A percentile compares a stretch with the other conserved stretches of the same genome.
Evolutionary conservation across 257 asterid species (phyloP).

Genomic region (Nicotiana noctiflora): DNA sequence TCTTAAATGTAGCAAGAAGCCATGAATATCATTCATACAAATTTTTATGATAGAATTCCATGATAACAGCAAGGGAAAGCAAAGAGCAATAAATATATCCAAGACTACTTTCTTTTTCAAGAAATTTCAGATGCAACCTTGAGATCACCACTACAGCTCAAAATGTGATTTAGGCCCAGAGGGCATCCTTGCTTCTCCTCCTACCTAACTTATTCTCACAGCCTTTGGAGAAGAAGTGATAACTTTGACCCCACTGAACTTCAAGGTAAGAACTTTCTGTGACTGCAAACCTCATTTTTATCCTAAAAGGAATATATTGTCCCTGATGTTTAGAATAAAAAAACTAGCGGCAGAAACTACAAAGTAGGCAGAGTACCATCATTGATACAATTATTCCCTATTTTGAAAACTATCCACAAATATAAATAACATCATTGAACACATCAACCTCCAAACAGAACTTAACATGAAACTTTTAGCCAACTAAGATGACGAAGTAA

Average conservation of each 20-base stretch:
- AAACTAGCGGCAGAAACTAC: background rate
- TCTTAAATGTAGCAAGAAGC: background rate
- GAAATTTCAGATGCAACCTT: background rate
- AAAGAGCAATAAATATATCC: background rate
- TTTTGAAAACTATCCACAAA: background rate
- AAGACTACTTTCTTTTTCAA: background rate
- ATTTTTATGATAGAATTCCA: background rate
- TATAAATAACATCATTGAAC: background rate
- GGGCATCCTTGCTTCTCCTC: background rate
- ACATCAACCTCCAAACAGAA: background rate
- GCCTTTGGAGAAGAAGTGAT: background rate
- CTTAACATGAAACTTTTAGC: background rate
- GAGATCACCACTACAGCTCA: slow-evolving; percentile 1
- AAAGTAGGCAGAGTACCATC: background rate
- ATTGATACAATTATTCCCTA: background rate
- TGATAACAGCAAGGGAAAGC: background rate
- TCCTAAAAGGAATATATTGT: background rate
- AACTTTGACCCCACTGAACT: background rate
- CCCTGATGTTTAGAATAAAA: background rate
- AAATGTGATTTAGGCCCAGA: background rate
- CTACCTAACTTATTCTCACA: background rate
- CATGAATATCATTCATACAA: background rate
- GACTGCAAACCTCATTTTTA: background rate
- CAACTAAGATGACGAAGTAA: background rate
- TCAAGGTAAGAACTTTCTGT: background rate